These are phyloP conservation scores for Litsea cubeba DNA, from an alignment of 164 flowering plant genomes.

Conservation along the genomic window DNA sequence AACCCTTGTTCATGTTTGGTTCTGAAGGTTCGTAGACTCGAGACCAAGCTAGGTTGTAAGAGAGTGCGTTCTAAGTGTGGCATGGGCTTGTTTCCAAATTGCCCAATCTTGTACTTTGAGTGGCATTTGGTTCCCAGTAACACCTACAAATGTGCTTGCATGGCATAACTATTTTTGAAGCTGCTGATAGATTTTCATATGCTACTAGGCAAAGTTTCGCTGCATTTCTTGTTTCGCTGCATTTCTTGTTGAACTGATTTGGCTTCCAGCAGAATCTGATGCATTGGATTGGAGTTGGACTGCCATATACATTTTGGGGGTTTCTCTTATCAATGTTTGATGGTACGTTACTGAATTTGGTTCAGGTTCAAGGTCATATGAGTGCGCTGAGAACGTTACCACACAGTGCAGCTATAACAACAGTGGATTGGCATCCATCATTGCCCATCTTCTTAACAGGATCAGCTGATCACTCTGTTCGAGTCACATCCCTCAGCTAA, in stretches of 20 bases:
- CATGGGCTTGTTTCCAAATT: too few relatives aligned
- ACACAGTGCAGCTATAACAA: conserved; percentile 69
- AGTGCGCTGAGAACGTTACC: conserved; percentile 68
- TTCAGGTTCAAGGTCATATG: conserved; percentile 54
- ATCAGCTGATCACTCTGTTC: conserved; percentile 85
- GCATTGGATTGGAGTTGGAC: background rate
- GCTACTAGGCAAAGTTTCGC: background rate
- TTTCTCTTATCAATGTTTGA: background rate
- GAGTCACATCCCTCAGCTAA: conserved; percentile 39
- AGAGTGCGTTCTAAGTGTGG: too few relatives aligned
- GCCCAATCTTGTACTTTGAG: too few relatives aligned
- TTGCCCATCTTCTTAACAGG: conserved; percentile 82
- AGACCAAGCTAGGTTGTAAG: too few relatives aligned
- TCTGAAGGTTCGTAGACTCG: too few relatives aligned
- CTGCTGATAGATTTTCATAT: background rate
- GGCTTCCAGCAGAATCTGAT: background rate
- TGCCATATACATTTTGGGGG: background rate
- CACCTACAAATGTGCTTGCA: too few relatives aligned
- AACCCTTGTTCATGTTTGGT: too few relatives aligned
- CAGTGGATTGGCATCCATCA: conserved; percentile 97
- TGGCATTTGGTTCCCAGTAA: too few relatives aligned
- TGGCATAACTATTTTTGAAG: too few relatives aligned
- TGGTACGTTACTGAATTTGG: background rate
- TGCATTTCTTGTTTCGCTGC: too few relatives aligned
- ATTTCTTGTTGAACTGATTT: background rate